Base-by-base conservation (phyloP, 495 filamentous ascomycete species). In the Lophiotrema nucula region DNA sequence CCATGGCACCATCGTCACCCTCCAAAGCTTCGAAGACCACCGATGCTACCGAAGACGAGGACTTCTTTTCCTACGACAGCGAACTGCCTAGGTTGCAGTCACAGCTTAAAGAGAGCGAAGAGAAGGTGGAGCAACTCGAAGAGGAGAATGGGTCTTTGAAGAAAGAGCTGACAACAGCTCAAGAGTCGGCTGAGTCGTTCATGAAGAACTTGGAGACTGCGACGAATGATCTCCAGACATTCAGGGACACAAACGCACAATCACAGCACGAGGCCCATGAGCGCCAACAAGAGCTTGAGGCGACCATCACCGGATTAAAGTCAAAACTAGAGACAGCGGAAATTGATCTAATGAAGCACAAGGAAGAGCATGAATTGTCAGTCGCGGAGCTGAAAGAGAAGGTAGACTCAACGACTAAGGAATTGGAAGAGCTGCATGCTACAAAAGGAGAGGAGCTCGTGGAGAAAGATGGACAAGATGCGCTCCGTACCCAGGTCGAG, bases 41-140 rank as follows among this genome's bases (percentile, higher is more conserved):
- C 23, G 61, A 69, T 70, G 15, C 60, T 72, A 27, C 69, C 67
- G 1, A 74, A 79, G 19, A 72, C 77, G 89, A 92, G 65, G 89
- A 96, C 21, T 86, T 96, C 72, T 96, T 96, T 72, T 93, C 89
- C 5, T 95, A 89, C 58, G 88, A 90, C 52, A 81, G 81, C 37
- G 88, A 92, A 68, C 72, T 90, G 37, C 84, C 85, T 15, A 79
- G 83, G 16, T 63, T 90, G n/a, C 78, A 72, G 47, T 52, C 58
- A 15, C 67, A 73, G 37, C 47, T 72, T 8, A 51, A 67, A 25
- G 28, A 69, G 35, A 67, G 62, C 28, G 50, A 71, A 38, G 56
- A 61, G 15, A 62, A 72, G 54, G 56, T 70, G 37, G 25, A 56
- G 43, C 53, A 61, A 31, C 67, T 73, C n/a, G 50, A 66, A 26